Evolutionary conservation across 352 stramenopile genomes (phyloP), one percentile per base, ranked within the genome.

Genomic region (Phytophthora macrochlamydospora): DNA sequence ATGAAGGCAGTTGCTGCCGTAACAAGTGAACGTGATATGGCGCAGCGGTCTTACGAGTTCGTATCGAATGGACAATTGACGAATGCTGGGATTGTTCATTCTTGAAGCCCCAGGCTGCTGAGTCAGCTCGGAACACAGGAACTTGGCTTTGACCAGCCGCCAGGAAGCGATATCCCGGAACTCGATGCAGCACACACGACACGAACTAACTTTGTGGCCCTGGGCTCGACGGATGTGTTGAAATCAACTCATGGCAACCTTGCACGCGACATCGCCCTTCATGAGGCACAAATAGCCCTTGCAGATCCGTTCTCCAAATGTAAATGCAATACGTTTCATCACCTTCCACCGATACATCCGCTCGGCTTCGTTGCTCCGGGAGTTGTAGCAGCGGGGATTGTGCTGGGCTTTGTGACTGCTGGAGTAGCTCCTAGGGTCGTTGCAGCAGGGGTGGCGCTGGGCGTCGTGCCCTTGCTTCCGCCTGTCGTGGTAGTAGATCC

Each of bases 291-390:
- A 54, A 7, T 67, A 63, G 44, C 85, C 85, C 32, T 71, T 86
- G 64, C 85, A 94, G 46, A 92, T 79, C 2, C 79, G 69, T 29
- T 79, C 85, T 8, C 64, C 50, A 24, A 24, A 24, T 24, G 18
- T 24, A 24, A 46, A 92, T 86, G 68, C 83, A 92, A 66, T 91
- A 92, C 14, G 86, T 92, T 30, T 82, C 86, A 58, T 92, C 83
- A 1, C 76, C 65, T 51, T 91, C 77, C 24, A 94, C 83, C 11
- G 78, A 91, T 31, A 92, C 78, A 24, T 89, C 59, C 53, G 3
- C 50, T 24, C 0, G 69, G 54, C 6, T 30, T 73, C 1, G 66
- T 65, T 5, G 59, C 61, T 6, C 52, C 33, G 14, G 66, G 65
- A 7, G 56, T 75, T 43, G 68, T 75, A 12, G 58, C 49, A 29